phyloP scores from a whole-genome alignment of 176 grass and related monocot species.

The Eragrostis nindensis region DNA sequence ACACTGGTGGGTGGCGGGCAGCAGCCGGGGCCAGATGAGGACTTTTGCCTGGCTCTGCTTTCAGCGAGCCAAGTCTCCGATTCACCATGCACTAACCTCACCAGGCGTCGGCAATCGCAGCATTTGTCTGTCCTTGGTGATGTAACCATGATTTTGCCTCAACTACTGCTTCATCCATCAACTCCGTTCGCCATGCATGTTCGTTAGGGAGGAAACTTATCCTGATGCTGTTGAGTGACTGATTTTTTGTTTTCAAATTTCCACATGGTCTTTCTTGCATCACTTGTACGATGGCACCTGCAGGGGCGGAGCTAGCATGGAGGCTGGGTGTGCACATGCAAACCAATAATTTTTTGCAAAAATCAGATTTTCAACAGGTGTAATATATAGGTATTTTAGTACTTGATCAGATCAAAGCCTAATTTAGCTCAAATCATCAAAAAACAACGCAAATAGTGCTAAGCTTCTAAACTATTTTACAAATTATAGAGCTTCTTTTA shows the following conservation, averaged over 20 bases:
- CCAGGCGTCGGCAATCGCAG: background rate
- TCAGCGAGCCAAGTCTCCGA: background rate
- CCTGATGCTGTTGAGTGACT: background rate
- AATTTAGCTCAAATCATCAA: too few species aligned
- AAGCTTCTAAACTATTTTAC: too few species aligned
- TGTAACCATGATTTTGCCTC: background rate
- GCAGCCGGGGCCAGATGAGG: background rate
- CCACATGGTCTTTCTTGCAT: background rate
- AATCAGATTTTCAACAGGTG: too few species aligned
- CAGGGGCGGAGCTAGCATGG: too few species aligned
- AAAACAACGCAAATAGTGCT: too few species aligned
- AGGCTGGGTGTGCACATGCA: too few species aligned
- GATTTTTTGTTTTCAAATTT: background rate
- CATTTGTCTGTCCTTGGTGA: background rate
- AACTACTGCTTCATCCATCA: background rate
- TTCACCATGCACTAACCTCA: constrained; percentile 1
- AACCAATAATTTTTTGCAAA: too few species aligned
- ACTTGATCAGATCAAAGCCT: too few species aligned
- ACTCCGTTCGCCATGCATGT: too few species aligned
- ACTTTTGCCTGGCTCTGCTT: background rate
- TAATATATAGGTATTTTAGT: too few species aligned
- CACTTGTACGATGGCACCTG: background rate
- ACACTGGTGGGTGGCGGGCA: constrained; percentile 18
- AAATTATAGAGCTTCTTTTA: too few species aligned
- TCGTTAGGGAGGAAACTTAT: background rate